A percentile compares a stretch with the other conserved stretches of the same genome.
Evolutionary conservation across 257 asterid species (phyloP).

Genomic region (Ophiorrhiza pumila): DNA sequence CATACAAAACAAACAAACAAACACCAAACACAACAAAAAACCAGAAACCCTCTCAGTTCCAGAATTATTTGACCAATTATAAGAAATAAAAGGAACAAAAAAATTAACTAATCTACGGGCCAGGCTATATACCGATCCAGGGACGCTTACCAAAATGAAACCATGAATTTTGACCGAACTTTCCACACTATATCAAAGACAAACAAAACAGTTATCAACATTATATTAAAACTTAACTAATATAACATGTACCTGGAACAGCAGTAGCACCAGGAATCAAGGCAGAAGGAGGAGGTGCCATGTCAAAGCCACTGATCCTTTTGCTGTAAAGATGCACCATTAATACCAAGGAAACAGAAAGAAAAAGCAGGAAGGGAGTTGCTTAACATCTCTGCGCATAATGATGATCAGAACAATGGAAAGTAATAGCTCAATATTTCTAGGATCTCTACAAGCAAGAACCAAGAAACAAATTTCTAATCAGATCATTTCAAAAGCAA

Average conservation of each 20-base stretch:
- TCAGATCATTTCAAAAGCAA: not conserved
- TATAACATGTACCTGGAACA: conserved; percentile 50
- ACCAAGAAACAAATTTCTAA: not conserved
- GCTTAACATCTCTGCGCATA: not conserved
- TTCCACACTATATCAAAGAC: conserved; percentile 73
- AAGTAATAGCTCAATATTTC: not conserved
- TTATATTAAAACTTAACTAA: conserved; percentile 18
- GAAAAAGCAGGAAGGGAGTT: conserved; percentile 14
- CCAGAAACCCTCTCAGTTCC: conserved; percentile 95
- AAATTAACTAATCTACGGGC: conserved; percentile 41
- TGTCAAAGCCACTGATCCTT: conserved; percentile 96
- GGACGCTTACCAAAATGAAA: conserved; percentile 84
- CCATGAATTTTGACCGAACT: conserved; percentile 70
- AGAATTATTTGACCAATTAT: conserved; percentile 50
- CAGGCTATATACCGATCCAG: conserved; percentile 34
- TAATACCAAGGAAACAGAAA: conserved; percentile 26
- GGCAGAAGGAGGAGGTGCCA: conserved; percentile 80
- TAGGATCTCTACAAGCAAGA: not conserved
- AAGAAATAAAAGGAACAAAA: conserved; percentile 44
- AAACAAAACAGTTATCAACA: conserved; percentile 39
- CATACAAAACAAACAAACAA: conserved; percentile 99
- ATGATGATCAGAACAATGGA: not conserved
- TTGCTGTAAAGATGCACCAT: conserved; percentile 59
- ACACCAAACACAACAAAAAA: conserved; percentile 97
- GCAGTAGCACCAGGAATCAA: conserved; percentile 45